Conservation (phyloP, 2,329 filamentous ascomycete genomes). For the Apiospora pterosperma region DNA sequence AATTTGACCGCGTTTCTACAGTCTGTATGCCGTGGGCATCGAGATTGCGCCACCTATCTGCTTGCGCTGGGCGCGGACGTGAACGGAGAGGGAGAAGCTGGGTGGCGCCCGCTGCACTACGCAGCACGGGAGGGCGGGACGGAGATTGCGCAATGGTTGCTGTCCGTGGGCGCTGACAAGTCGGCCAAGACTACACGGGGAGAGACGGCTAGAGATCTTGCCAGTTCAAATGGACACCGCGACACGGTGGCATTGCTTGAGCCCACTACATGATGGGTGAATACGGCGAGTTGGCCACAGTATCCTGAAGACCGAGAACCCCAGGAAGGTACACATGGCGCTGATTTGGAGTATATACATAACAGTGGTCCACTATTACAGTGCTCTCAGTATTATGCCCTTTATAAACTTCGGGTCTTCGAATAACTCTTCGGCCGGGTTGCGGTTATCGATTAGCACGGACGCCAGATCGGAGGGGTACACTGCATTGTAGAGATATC, state of each 20-base stretch:
- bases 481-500: conserved; percentile 4
- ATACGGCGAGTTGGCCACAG: no score
- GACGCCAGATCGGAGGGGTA: conserved; percentile 23
- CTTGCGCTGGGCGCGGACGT: neutral
- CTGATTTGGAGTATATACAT: conserved; percentile 35
- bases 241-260: neutral
- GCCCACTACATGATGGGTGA: neutral
- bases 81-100: neutral
- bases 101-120: neutral
- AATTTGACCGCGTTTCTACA: neutral
- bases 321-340: neutral
- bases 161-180: neutral
- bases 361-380: no score
- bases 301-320: neutral
- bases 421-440: conserved; percentile 18
- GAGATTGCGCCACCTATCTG: neutral
- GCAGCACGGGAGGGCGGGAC: neutral
- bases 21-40: neutral
- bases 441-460: conserved; percentile 13
- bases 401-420: conserved; percentile 19
- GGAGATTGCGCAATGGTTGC: neutral
- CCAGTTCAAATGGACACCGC: neutral
- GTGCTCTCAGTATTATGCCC: no score
- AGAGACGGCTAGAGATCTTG: neutral
- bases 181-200: neutral